These are phyloP conservation scores for Aureobasidium subglaciale DNA, from an alignment of 2,329 filamentous ascomycete species.

Conservation along the genomic window DNA sequence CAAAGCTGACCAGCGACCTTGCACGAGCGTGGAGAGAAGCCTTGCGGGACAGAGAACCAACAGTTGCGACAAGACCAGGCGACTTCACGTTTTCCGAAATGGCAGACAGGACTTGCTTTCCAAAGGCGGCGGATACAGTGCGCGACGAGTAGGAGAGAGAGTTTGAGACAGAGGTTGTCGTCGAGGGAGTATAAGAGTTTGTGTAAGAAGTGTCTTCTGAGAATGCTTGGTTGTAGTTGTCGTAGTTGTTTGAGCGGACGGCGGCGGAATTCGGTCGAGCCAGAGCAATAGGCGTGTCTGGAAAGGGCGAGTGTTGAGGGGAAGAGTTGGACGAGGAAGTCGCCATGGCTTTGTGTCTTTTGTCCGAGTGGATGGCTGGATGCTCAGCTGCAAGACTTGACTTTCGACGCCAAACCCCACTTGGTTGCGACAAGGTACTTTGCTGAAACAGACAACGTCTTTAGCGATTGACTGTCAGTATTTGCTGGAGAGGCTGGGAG, in stretches of 20 bases:
- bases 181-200: background rate
- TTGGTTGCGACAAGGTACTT: background rate
- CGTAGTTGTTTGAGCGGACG: conserved; percentile 7
- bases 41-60: conserved; percentile 14
- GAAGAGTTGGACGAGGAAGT: background rate
- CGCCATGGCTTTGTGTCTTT: background rate
- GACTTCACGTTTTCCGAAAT: conserved; percentile 17
- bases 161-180: background rate
- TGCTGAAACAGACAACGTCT: conserved; percentile 7
- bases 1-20: conserved; percentile 15
- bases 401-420: background rate
- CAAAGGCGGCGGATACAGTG: conserved; percentile 14
- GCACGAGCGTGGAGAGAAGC: conserved; percentile 15
- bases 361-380: background rate
- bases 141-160: conserved; percentile 6
- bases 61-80: conserved; percentile 10
- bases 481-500: background rate
- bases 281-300: conserved; percentile 4
- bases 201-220: conserved; percentile 12
- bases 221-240: conserved; percentile 12
- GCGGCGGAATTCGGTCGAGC: background rate
- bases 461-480: background rate
- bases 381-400: background rate
- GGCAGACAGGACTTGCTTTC: conserved; percentile 16
- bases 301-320: conserved; percentile 1